Conservation (phyloP, 345 rosid genomes). For the Eucalyptus regnans region DNA sequence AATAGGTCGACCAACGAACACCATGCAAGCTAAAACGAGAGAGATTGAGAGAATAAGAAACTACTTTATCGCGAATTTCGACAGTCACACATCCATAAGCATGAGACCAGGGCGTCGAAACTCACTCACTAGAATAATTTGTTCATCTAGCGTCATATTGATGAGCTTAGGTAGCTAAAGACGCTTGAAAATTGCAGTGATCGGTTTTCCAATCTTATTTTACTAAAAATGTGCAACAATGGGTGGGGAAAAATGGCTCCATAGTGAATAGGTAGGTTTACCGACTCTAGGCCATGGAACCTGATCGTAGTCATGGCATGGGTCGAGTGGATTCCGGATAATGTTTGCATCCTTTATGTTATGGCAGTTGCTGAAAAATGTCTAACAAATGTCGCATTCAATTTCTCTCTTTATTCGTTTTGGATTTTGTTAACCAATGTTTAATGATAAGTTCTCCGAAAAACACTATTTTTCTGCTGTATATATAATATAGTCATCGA, state of each 20-base stretch:
- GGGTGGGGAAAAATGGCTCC: not conserved
- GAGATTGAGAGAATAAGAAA: not conserved
- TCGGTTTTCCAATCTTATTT: not conserved
- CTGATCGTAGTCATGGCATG: not conserved
- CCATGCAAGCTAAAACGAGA: not conserved
- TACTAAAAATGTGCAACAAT: not conserved
- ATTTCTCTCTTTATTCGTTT: no score
- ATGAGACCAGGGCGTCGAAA: not conserved
- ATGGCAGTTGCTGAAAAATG: not conserved
- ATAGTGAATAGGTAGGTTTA: not conserved
- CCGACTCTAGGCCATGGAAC: not conserved
- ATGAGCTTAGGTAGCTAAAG: not conserved
- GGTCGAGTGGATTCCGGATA: not conserved
- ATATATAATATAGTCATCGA: not conserved
- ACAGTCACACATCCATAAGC: fast-evolving
- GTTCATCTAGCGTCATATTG: not conserved
- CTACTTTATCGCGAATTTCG: fast-evolving
- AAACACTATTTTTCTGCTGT: not conserved
- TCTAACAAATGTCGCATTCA: not conserved
- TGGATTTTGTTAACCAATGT: not conserved
- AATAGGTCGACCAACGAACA: not conserved
- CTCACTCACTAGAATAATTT: not conserved
- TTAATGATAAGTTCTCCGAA: not conserved
- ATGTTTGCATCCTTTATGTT: not conserved
- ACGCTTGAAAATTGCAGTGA: fast-evolving